Percentiles rank a stretch among this genome's conserved stretches.
Evolutionary conservation across 306 rosid species (phyloP).

Genomic region (Styphnolobium japonicum): DNA sequence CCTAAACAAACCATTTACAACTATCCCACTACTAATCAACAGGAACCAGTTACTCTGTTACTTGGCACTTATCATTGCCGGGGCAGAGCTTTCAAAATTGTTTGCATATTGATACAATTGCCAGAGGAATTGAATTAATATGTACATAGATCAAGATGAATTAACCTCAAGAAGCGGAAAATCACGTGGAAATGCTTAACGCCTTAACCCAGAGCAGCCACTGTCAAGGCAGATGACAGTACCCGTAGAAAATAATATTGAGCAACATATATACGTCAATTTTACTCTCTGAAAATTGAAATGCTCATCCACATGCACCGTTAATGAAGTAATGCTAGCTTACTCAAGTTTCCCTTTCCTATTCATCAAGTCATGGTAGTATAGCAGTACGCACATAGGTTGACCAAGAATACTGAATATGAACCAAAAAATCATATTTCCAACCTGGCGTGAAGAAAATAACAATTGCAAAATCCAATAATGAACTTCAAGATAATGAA

Average conservation of each 20-base stretch:
- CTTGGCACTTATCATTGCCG: slow-evolving; percentile 12
- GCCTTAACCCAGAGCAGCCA: slow-evolving; percentile 21
- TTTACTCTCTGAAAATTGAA: slow-evolving; percentile 2
- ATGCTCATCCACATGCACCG: slow-evolving; percentile 5
- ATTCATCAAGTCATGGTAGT: slow-evolving; percentile 93
- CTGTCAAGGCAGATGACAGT: background rate
- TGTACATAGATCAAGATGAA: background rate
- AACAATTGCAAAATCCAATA: background rate
- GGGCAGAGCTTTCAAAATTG: slow-evolving; percentile 19
- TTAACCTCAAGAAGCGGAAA: background rate
- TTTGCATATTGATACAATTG: background rate
- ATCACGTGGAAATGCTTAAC: slow-evolving; percentile 2
- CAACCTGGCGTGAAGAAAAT: slow-evolving; percentile 54
- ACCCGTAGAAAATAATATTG: background rate
- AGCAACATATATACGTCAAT: slow-evolving; percentile 17
- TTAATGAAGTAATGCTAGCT: background rate
- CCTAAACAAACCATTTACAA: slow-evolving; percentile 36
- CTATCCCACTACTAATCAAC: background rate
- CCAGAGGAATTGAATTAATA: background rate
- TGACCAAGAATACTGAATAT: slow-evolving; percentile 86
- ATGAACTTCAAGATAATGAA: slow-evolving; percentile 3
- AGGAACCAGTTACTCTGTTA: background rate
- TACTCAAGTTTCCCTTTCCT: slow-evolving; percentile 46
- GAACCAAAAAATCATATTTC: slow-evolving; percentile 96
- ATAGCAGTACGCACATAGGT: slow-evolving; percentile 89